phyloP scores from a whole-genome alignment of 768 basidiomycete genomes.

The Naematelia encephala region DNA sequence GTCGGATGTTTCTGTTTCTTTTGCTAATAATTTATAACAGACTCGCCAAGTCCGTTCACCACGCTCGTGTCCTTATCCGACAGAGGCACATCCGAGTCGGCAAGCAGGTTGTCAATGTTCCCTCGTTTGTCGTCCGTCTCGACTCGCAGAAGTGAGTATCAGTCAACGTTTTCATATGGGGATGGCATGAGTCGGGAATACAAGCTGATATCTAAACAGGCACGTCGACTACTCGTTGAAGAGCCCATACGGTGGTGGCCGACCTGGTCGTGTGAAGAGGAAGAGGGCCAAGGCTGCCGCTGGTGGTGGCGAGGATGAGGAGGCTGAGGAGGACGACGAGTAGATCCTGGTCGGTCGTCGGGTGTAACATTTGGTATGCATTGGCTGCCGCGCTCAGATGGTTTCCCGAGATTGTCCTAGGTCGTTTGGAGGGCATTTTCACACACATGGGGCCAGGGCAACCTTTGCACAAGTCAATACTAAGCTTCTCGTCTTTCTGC shows the following conservation, averaged over 20 bases:
- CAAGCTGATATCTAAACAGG: conserved; percentile 15
- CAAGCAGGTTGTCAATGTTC: conserved; percentile 98
- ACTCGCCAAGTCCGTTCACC: conserved; percentile 96
- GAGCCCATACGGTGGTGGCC: conserved; percentile 91
- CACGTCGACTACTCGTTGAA: conserved; percentile 99
- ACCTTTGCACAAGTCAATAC: too few species aligned
- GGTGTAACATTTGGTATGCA: background rate
- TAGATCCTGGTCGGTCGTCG: conserved; percentile 18
- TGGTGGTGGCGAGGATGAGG: conserved; percentile 84
- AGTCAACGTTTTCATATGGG: background rate
- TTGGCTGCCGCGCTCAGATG: background rate
- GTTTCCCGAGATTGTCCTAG: background rate
- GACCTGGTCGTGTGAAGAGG: conserved; percentile 88
- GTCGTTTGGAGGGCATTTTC: too few species aligned
- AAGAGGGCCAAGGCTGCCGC: conserved; percentile 93
- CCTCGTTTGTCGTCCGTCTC: conserved; percentile 97
- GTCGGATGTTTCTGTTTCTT: too few species aligned
- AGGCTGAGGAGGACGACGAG: conserved; percentile 80
- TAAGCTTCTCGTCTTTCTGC: too few species aligned
- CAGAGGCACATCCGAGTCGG: conserved; percentile 99
- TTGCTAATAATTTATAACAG: conserved; percentile 50
- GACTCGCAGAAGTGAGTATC: conserved; percentile 80
- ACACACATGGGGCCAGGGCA: too few species aligned
- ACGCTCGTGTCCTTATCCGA: conserved; percentile 95
- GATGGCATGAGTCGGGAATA: background rate